Conservation (phyloP, 1,284 basidiomycete genomes). For the Pseudozyma thailandica region DNA sequence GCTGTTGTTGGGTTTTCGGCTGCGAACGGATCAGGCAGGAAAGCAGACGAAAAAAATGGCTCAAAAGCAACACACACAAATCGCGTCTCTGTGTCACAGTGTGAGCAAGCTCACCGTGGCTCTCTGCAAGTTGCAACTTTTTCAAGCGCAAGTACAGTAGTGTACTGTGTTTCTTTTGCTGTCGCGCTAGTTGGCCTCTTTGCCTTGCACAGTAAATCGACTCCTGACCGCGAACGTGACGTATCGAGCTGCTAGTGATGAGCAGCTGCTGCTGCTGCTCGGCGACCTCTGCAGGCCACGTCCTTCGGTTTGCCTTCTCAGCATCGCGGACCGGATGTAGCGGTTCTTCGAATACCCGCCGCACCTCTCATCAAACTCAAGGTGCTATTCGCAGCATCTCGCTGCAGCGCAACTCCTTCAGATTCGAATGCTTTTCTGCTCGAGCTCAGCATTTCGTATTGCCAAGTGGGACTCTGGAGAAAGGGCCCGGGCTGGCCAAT, state of each 20-base stretch:
- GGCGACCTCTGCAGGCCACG: not conserved
- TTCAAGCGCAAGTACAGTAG: not conserved
- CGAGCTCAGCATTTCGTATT: no score
- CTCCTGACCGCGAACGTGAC: no score
- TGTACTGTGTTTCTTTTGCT: slow-evolving; percentile 1
- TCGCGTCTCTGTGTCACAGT: no score
- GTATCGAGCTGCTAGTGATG: not conserved
- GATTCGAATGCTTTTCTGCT: no score
- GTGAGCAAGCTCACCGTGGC: no score
- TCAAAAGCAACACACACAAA: no score
- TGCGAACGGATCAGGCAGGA: slow-evolving; percentile 39
- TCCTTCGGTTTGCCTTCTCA: not conserved
- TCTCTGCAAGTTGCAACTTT: not conserved
- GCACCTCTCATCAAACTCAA: not conserved
- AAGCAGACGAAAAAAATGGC: no score
- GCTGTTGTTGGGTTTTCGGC: slow-evolving; percentile 39
- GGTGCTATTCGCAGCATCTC: no score
- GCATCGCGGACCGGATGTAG: slow-evolving; percentile 2
- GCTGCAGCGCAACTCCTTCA: no score
- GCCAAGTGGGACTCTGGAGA: no score
- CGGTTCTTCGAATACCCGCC: not conserved
- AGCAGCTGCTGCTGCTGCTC: not conserved
- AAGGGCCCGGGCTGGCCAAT: no score
- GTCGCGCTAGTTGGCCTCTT: not conserved
- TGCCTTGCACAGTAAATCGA: no score